Conservation (phyloP, 2,329 filamentous ascomycete species). For the Fusarium sp. region DNA sequence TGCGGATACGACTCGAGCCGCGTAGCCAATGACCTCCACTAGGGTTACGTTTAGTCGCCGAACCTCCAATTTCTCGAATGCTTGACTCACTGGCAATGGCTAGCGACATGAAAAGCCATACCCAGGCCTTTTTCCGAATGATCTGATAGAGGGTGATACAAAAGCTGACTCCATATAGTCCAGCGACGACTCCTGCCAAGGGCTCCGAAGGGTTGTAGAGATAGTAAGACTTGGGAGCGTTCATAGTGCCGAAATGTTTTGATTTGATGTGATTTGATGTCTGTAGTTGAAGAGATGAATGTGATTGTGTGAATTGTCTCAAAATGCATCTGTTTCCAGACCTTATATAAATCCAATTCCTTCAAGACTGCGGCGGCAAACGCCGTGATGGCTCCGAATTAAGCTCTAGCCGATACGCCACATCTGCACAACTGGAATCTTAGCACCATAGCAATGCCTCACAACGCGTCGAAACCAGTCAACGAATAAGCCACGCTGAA, state of each 20-base stretch:
- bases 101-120: slow-evolving; percentile 37
- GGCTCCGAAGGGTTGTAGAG: slow-evolving; percentile 33
- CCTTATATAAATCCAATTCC: slow-evolving; percentile 4
- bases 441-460: slow-evolving; percentile 10
- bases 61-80: accelerated
- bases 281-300: background rate
- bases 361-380: background rate
- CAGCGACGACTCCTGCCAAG: slow-evolving; percentile 37
- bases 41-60: background rate
- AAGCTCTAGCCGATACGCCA: background rate
- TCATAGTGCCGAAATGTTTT: slow-evolving; percentile 1
- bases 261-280: accelerated
- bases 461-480: background rate
- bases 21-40: slow-evolving; percentile 41
- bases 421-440: slow-evolving; percentile 5
- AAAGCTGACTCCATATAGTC: slow-evolving; percentile 34
- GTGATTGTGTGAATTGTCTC: background rate
- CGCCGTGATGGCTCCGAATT: background rate
- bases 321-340: too few species aligned
- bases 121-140: slow-evolving; percentile 37
- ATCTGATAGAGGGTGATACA: slow-evolving; percentile 30
- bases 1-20: slow-evolving; percentile 30
- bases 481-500: slow-evolving; percentile 6
- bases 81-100: slow-evolving; percentile 30
- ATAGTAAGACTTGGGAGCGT: slow-evolving; percentile 26